Base-by-base conservation (phyloP, 495 filamentous ascomycete species). In the Penicillium desertorum region DNA sequence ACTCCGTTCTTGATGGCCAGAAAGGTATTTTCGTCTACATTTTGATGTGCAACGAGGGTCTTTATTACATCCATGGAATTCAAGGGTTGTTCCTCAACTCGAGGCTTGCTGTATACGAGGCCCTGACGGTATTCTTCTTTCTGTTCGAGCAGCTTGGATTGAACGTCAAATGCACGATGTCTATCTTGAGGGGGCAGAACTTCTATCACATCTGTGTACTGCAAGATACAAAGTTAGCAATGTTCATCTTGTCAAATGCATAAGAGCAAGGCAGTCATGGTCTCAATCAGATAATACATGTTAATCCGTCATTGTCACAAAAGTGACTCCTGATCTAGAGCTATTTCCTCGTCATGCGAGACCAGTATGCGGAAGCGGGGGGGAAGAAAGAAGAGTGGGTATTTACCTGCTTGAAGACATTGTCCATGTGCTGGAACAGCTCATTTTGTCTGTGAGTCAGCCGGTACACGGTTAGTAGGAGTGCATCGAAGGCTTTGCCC, bases 321-420 rank as follows among this genome's bases (percentile, higher is more conserved):
- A 45, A 45, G 75, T 71, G 73, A 70, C 77, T 81, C 71, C 72
- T 79, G 79, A 82, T 82, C 80, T 82, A 82, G 80, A 82, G 80
- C 80, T 82, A 25, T 71, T 77, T 71, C 78, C 66, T 80, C 80
- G 55, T 82, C 79, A 80, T 74, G 60, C 68, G 69, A 76, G 73
- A 76, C 65, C 64, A 50, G 41, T 44, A 52, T 56, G 47, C 39
- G 20, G 47, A 51, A 58, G 46, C 51, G 36, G 47, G 51, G 51
- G 53, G 36, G 49, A 56, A 5, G 50, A 61, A 49, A 45, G 44
- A 4, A 36, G 43, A 55, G 46, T n/a, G 42, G 23, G 57, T 62
- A 66, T 62, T 62, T 79, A 82, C 79, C 79, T 82, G 68, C 55
- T 76, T 68, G 51, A 75, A 71, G 14, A 77, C 68, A 61, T 73